Percentiles rank a stretch among this genome's conserved stretches.
Conservation (phyloP, 2,329 filamentous ascomycete genomes). For the Penicillium rolfsii region DNA sequence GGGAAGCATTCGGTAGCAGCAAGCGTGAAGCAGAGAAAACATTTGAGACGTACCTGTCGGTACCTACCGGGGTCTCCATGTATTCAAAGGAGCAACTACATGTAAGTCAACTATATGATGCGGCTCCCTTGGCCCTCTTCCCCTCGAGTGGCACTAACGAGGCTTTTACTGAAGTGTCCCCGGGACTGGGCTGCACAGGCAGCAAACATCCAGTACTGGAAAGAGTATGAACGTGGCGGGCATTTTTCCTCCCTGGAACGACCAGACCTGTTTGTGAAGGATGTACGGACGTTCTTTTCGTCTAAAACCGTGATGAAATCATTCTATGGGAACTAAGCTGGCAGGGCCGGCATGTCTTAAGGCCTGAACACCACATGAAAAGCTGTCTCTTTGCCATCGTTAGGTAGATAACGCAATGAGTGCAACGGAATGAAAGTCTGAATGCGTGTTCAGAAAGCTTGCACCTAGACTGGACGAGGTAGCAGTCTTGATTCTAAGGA, state of each 20-base stretch:
- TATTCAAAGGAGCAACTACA: conserved; percentile 29
- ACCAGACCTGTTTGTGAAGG: conserved; percentile 9
- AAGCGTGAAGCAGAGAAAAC: conserved; percentile 14
- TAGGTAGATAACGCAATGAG: too few species aligned
- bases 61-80: conserved; percentile 26
- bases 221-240: conserved; percentile 26
- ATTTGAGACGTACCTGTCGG: conserved; percentile 19
- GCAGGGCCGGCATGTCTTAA: too few species aligned
- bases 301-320: conserved; percentile 5
- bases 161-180: conserved; percentile 15
- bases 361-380: too few species aligned
- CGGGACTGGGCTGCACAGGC: conserved; percentile 23
- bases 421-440: too few species aligned
- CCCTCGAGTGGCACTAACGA: not conserved
- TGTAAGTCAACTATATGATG: not conserved
- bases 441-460: too few species aligned
- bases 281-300: conserved; percentile 10
- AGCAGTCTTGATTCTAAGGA: too few species aligned
- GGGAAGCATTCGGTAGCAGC: conserved; percentile 17
- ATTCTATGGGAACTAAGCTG: not conserved
- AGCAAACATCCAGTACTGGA: conserved; percentile 29
- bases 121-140: not conserved
- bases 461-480: too few species aligned
- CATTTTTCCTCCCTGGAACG: conserved; percentile 26
- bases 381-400: too few species aligned